These are phyloP conservation scores for Kalaharituber pfeilii DNA, from an alignment of 2,329 filamentous ascomycete genomes.

Conservation along the genomic window DNA sequence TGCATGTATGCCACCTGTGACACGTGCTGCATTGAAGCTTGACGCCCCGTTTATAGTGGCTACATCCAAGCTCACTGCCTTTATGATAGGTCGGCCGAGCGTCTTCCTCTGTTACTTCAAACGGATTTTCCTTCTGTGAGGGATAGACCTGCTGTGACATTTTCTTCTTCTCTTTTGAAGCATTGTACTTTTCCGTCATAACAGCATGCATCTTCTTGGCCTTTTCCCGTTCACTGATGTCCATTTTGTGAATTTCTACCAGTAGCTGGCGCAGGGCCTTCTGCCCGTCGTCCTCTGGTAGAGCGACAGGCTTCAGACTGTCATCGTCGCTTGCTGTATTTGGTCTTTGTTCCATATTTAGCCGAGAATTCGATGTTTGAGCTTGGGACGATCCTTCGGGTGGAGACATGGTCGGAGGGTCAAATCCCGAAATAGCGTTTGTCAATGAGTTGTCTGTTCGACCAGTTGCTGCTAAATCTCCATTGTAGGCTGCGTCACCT, in stretches of 20 bases:
- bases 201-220: slow-evolving; percentile 53
- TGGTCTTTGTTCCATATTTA: not conserved
- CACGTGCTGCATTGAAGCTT: slow-evolving; percentile 89
- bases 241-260: slow-evolving; percentile 46
- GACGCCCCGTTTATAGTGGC: slow-evolving; percentile 88
- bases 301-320: slow-evolving; percentile 14
- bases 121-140: slow-evolving; percentile 24
- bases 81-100: slow-evolving; percentile 32
- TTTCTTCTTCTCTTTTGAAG: slow-evolving; percentile 18
- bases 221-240: slow-evolving; percentile 45
- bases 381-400: slow-evolving; percentile 4
- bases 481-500: not conserved
- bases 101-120: slow-evolving; percentile 31
- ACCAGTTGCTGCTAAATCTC: not conserved
- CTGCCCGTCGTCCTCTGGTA: slow-evolving; percentile 72
- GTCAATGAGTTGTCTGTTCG: not conserved
- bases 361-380: not conserved
- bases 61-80: slow-evolving; percentile 51
- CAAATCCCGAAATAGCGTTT: not conserved
- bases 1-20: slow-evolving; percentile 82
- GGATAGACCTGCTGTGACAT: slow-evolving; percentile 14
- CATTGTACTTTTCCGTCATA: slow-evolving; percentile 48
- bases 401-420: slow-evolving; percentile 6
- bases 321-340: not conserved
- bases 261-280: slow-evolving; percentile 47